Base-by-base conservation (phyloP, 2,329 filamentous ascomycete species). In the Alternaria solani region DNA sequence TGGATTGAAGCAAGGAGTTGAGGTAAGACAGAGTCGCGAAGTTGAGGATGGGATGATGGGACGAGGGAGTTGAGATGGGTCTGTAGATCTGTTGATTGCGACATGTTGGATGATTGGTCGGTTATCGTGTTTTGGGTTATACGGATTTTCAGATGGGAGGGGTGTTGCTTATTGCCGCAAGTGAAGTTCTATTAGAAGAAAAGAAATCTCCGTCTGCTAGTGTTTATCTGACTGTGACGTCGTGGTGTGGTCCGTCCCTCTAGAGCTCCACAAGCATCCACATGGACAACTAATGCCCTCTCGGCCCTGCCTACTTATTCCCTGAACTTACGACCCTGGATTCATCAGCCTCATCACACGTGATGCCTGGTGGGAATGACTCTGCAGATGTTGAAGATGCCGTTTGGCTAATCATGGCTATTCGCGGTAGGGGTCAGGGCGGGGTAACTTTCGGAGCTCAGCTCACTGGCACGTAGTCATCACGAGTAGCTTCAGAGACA, bases 1-100 rank as follows among this genome's bases (percentile, higher is more conserved):
- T 62, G 61, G 12, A 70, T 54, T 25, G 64, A 67, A 16, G 34
- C 56, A 26, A 70, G 59, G 2, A 70, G 66, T 3, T 56, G 34
- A 12, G 68, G 68, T 4, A 70, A 42, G 4, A 70, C 66, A 4
- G 51, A 53, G 12, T 59, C 51, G 51, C 59, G 59, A 26, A 62
- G 59, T 43, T 56, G 57, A 7, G 28, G n/a, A 18, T 56, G 26
- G 4, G 60, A 56, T 20, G 41, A 36, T 5, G 57, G 49, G 32
- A 62, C 23, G n/a, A 60, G 56, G 9, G 49, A 51, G 30, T 42
- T 16, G 4, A 62, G 57, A 26, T 60, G 52, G 25, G 57, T 12
- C 20, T 42, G 38, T 26, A 62, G 43, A 16, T 59, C 48, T 18
- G 42, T 55, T 41, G 48, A 42, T 8, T 43, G 25, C 18, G 60